These are phyloP conservation scores for Schrenkiella parvula DNA, from an alignment of 345 rosid species.

Conservation along the genomic window DNA sequence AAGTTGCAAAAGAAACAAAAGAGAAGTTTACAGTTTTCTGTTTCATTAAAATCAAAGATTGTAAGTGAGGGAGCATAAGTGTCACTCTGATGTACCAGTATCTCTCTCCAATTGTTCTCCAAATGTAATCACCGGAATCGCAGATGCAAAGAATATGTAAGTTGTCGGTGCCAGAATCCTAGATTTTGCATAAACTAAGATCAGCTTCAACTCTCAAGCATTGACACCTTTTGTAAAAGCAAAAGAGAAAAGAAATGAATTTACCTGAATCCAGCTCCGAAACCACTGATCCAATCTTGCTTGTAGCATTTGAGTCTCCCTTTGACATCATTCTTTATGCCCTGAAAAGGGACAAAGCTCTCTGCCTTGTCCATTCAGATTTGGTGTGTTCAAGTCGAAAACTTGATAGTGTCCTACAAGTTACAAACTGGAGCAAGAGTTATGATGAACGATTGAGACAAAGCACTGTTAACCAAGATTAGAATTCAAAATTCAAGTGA, in stretches of 20 bases:
- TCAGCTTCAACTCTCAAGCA: neutral
- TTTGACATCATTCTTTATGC: slow-evolving; percentile 74
- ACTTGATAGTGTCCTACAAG: slow-evolving; percentile 16
- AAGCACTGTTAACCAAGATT: neutral
- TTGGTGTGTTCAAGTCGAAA: neutral
- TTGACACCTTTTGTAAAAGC: neutral
- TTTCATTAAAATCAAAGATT: neutral
- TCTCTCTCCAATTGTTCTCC: slow-evolving; percentile 91
- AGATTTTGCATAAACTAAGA: neutral
- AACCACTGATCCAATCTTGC: slow-evolving; percentile 88
- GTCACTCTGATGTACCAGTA: slow-evolving; percentile 46
- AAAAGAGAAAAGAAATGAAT: neutral
- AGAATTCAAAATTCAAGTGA: neutral
- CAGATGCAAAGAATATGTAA: slow-evolving; percentile 93
- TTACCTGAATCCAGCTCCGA: slow-evolving; percentile 80
- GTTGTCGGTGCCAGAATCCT: slow-evolving; percentile 98
- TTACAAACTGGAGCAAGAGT: neutral
- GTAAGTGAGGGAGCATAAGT: neutral
- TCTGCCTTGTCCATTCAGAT: slow-evolving; percentile 60
- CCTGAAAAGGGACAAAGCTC: slow-evolving; percentile 80
- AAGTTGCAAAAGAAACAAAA: slow-evolving; percentile 25
- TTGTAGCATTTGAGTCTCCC: slow-evolving; percentile 83
- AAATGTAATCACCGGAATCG: slow-evolving; percentile 88
- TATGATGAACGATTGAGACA: neutral
- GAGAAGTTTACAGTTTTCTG: neutral